A percentile compares a stretch with the other conserved stretches of the same genome.
Evolutionary conservation across 768 basidiomycete species (phyloP).

Genomic region (Leucocoprinus leucothites): DNA sequence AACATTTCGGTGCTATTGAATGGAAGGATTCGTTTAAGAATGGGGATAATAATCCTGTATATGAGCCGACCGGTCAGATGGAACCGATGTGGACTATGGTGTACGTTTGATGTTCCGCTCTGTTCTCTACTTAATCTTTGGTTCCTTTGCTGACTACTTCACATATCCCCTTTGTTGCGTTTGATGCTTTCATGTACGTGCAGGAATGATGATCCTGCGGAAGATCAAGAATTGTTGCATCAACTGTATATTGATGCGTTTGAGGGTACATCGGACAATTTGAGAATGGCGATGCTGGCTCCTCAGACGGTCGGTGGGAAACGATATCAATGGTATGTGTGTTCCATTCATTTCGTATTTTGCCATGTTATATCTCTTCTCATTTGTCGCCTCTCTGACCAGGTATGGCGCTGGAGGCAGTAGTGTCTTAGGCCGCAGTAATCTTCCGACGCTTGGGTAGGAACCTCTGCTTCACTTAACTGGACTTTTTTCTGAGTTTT

Average conservation of each 20-base stretch:
- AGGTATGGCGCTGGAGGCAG: slow-evolving; percentile 30
- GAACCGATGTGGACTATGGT: slow-evolving; percentile 33
- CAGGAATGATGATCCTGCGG: slow-evolving; percentile 20
- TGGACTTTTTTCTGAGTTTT: no score
- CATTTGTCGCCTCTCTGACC: background rate
- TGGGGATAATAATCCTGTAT: slow-evolving; percentile 18
- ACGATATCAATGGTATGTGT: slow-evolving; percentile 18
- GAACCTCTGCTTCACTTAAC: background rate
- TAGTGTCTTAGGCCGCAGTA: slow-evolving; percentile 21
- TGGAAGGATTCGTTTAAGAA: slow-evolving; percentile 24
- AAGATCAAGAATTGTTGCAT: slow-evolving; percentile 17
- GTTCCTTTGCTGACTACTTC: background rate
- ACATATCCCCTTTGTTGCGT: background rate
- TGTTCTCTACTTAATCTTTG: no score
- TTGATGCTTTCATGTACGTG: background rate
- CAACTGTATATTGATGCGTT: slow-evolving; percentile 25
- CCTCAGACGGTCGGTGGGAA: slow-evolving; percentile 22
- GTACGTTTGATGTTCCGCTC: slow-evolving; percentile 14
- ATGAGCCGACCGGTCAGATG: slow-evolving; percentile 21
- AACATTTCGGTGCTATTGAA: slow-evolving; percentile 28
- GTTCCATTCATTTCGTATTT: background rate
- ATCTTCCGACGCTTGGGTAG: slow-evolving; percentile 27
- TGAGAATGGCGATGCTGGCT: slow-evolving; percentile 27
- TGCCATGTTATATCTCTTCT: background rate
- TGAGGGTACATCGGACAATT: slow-evolving; percentile 20